Evolutionary conservation across 179 eudicot genomes (phyloP).

Genomic region (Silene noctiflora): DNA sequence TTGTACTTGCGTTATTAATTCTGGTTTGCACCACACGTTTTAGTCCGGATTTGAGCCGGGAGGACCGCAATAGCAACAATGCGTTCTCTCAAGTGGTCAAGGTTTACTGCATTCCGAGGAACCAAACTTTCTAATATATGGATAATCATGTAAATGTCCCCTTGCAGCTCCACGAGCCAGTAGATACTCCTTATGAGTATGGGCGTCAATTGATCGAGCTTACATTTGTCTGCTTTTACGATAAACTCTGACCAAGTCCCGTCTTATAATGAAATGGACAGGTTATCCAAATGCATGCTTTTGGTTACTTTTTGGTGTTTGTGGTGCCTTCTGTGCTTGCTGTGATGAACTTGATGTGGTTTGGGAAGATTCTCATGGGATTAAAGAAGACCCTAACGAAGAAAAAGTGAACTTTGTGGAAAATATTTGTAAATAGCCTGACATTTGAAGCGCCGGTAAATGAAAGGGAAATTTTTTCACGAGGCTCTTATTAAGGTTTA

Average conservation of each 20-base stretch:
- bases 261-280: constrained; percentile 28
- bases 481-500: neutral
- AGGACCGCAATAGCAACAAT: no score
- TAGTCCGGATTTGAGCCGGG: no score
- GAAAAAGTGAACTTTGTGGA: constrained; percentile 31
- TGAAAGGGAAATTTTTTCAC: neutral
- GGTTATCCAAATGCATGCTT: constrained; percentile 74
- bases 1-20: no score
- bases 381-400: constrained; percentile 67
- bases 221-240: neutral
- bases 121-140: no score
- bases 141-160: no score
- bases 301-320: constrained; percentile 74
- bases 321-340: constrained; percentile 68
- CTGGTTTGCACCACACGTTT: no score
- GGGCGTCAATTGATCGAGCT: no score
- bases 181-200: no score
- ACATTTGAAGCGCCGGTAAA: neutral
- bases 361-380: constrained; percentile 88
- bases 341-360: constrained; percentile 90
- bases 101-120: no score
- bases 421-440: neutral
- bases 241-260: neutral
- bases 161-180: no score
- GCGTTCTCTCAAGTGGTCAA: no score